These are phyloP conservation scores for Nemania diffusa DNA, from an alignment of 2,329 filamentous ascomycete genomes.

Conservation along the genomic window DNA sequence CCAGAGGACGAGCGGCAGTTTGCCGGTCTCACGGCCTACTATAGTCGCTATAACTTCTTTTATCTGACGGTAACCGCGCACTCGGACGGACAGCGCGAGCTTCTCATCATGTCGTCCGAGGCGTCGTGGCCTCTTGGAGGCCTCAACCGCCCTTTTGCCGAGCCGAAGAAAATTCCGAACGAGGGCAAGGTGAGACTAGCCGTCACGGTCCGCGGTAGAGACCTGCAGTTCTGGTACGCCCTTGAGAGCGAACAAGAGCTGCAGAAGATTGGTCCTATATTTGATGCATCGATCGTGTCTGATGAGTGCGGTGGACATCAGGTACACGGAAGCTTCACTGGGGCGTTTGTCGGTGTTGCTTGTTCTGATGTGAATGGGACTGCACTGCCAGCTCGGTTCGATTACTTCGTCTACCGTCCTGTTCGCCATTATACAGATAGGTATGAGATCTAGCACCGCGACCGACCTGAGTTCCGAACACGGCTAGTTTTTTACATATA, in stretches of 20 bases:
- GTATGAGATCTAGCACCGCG: constrained; percentile 55
- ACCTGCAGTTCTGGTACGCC: constrained; percentile 67
- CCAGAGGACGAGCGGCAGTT: constrained; percentile 69
- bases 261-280: constrained; percentile 63
- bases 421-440: constrained; percentile 59
- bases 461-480: not conserved
- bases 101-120: constrained; percentile 67
- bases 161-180: constrained; percentile 61
- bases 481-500: not conserved
- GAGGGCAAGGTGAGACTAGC: constrained; percentile 65
- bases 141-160: constrained; percentile 56
- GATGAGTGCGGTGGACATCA: constrained; percentile 73
- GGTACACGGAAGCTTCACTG: constrained; percentile 71
- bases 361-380: constrained; percentile 66
- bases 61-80: constrained; percentile 69
- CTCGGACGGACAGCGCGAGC: constrained; percentile 65
- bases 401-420: constrained; percentile 63
- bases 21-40: constrained; percentile 70
- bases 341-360: constrained; percentile 67
- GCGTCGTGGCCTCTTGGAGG: constrained; percentile 64
- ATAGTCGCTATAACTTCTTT: constrained; percentile 73
- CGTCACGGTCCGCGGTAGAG: constrained; percentile 60
- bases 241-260: constrained; percentile 56
- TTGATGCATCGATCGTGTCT: constrained; percentile 68
- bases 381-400: constrained; percentile 59